Percentiles rank a stretch among this genome's conserved stretches.
Evolutionary conservation across 768 basidiomycete species (phyloP).

Genomic region (Podaxis sp.): DNA sequence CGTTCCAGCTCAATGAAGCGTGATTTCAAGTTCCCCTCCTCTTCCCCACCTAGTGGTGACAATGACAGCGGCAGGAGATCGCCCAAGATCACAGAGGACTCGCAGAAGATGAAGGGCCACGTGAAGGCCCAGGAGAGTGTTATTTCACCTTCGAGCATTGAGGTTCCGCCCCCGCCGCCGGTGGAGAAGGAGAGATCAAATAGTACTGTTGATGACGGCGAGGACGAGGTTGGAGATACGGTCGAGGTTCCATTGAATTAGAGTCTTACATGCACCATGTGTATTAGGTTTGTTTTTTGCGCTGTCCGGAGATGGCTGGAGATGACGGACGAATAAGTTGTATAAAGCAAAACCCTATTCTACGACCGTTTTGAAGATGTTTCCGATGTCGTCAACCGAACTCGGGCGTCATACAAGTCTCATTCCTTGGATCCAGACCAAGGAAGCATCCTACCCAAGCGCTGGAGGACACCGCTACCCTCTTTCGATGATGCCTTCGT

Average conservation of each 20-base stretch:
- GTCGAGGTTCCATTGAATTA: conserved; percentile 62
- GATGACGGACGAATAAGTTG: too few relatives aligned
- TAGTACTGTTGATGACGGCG: conserved; percentile 42
- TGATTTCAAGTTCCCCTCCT: conserved; percentile 66
- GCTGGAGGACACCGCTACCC: conserved; percentile 40
- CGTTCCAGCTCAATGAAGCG: conserved; percentile 75
- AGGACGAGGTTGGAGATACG: conserved; percentile 77
- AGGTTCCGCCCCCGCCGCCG: conserved; percentile 78
- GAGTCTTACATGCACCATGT: neutral
- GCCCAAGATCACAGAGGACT: conserved; percentile 24
- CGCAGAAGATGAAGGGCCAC: conserved; percentile 10
- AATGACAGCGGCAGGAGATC: conserved; percentile 20
- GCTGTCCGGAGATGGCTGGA: too few relatives aligned
- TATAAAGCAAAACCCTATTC: too few relatives aligned
- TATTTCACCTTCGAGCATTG: conserved; percentile 59
- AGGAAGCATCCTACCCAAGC: conserved; percentile 43
- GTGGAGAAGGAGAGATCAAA: conserved; percentile 63
- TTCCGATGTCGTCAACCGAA: conserved; percentile 43
- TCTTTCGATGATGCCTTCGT: neutral
- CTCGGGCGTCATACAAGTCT: conserved; percentile 75
- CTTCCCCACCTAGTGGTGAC: conserved; percentile 24
- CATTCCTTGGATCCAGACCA: conserved; percentile 51
- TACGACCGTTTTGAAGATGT: neutral
- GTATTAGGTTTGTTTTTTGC: too few relatives aligned
- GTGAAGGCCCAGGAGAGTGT: conserved; percentile 23